Conservation (phyloP, 2,329 filamentous ascomycete genomes). For the Trichophyton simii region DNA sequence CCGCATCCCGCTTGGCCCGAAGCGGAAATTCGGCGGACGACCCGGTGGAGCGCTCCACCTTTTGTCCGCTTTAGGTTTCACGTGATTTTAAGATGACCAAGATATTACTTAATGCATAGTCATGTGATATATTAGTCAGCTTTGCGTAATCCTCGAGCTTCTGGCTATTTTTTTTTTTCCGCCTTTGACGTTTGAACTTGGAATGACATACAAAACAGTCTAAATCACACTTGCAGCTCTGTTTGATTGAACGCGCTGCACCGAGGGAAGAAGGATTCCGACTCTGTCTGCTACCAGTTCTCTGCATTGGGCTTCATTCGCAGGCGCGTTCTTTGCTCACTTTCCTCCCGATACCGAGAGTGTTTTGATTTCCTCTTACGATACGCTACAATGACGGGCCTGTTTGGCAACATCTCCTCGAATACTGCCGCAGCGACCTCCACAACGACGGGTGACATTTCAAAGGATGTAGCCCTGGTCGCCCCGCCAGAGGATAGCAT, state of each 20-base stretch:
- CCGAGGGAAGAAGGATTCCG: background rate
- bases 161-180: background rate
- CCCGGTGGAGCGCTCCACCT: background rate
- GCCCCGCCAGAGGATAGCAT: constrained; percentile 79
- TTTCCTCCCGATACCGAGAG: too few species aligned
- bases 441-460: constrained; percentile 63
- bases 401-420: constrained; percentile 35
- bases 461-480: constrained; percentile 68
- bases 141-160: background rate
- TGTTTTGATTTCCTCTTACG: too few species aligned
- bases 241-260: background rate
- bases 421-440: constrained; percentile 41
- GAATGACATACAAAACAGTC: background rate
- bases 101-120: background rate
- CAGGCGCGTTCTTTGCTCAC: background rate
- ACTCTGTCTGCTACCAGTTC: background rate
- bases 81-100: background rate
- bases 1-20: background rate
- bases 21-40: background rate
- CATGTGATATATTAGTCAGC: background rate
- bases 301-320: background rate
- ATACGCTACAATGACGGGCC: constrained; percentile 7
- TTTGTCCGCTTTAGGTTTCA: background rate
- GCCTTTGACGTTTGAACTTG: too few species aligned
- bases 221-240: too few species aligned